phyloP scores from a whole-genome alignment of 331 rosid genomes.

The Dryas integrifolia region DNA sequence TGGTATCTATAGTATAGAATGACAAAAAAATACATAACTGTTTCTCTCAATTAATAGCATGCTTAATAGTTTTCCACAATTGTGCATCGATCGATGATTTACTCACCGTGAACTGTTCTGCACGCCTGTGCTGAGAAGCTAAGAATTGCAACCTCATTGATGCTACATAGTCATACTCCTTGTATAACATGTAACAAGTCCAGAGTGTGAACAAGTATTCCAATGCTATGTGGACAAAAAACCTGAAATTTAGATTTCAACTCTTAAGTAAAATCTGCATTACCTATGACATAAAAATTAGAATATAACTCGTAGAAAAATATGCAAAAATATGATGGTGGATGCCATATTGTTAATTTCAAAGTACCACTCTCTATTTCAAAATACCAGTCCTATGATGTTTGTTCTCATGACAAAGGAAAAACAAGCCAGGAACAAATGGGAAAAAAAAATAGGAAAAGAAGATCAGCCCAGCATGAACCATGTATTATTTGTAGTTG shows the following conservation, averaged over 20 bases:
- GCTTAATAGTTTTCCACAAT: background rate
- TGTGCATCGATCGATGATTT: background rate
- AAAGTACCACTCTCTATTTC: background rate
- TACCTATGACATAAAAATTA: background rate
- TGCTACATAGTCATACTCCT: conserved; percentile 66
- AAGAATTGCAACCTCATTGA: conserved; percentile 74
- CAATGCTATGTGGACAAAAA: conserved; percentile 82
- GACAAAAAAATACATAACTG: background rate
- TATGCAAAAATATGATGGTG: background rate
- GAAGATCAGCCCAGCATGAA: too few relatives aligned
- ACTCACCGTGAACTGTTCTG: conserved; percentile 87
- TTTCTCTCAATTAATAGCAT: background rate
- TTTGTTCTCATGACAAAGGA: too few relatives aligned
- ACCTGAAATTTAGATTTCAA: conserved; percentile 50
- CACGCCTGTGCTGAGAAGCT: conserved; percentile 70
- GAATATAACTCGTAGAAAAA: background rate
- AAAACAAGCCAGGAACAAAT: too few relatives aligned
- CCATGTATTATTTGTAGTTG: too few relatives aligned
- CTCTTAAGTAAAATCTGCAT: conserved; percentile 25
- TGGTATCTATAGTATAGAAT: background rate
- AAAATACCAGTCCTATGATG: too few relatives aligned
- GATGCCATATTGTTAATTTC: background rate
- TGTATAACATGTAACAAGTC: conserved; percentile 75
- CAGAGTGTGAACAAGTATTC: conserved; percentile 83
- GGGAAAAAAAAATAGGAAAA: too few relatives aligned